phyloP scores from a whole-genome alignment of 805 yeast species.

The Candida nanaspora region DNA sequence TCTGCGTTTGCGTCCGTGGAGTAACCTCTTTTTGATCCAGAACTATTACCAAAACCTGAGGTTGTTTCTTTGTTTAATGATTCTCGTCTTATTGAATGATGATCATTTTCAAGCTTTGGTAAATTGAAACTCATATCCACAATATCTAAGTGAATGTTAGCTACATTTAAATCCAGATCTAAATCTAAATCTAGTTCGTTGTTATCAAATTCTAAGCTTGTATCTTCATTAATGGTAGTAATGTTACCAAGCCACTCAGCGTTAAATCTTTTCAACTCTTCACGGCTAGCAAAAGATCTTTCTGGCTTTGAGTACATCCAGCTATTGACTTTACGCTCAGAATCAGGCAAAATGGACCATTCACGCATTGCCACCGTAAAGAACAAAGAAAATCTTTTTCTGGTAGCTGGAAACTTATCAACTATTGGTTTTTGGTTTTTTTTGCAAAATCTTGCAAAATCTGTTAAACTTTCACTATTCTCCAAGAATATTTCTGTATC shows the following conservation, averaged over 20 bases:
- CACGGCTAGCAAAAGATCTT: constrained; percentile 17
- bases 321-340: constrained; percentile 9
- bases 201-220: too few species aligned
- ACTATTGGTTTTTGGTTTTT: constrained; percentile 12
- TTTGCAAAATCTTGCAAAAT: constrained; percentile 22
- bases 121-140: background rate
- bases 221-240: background rate
- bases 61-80: too few species aligned
- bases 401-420: constrained; percentile 12
- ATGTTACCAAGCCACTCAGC: background rate
- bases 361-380: constrained; percentile 19
- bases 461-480: constrained; percentile 18
- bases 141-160: background rate
- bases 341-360: constrained; percentile 13
- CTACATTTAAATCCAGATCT: background rate
- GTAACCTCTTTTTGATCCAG: too few species aligned
- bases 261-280: constrained; percentile 14
- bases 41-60: too few species aligned
- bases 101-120: background rate
- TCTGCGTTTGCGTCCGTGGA: too few species aligned
- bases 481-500: constrained; percentile 13
- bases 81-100: too few species aligned
- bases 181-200: background rate
- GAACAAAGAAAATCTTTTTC: constrained; percentile 14
- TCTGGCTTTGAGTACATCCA: constrained; percentile 4